Percentiles rank a stretch among this genome's conserved stretches.
These are phyloP conservation scores for Dioszegia aurantiaca DNA, from an alignment of 768 basidiomycete species.

Conservation along the genomic window DNA sequence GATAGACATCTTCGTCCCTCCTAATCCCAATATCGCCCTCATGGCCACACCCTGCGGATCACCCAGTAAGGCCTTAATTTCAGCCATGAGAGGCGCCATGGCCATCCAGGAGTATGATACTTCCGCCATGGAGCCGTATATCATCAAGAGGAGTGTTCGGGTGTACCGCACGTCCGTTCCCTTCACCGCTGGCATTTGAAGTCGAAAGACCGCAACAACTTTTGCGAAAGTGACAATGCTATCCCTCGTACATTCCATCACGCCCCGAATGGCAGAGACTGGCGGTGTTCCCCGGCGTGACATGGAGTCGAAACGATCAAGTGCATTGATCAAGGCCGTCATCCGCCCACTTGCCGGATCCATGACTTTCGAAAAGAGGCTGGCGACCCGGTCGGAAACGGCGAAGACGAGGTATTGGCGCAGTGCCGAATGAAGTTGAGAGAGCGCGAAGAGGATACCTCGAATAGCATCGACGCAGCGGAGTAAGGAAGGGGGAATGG, in stretches of 20 bases:
- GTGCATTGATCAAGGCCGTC: conserved; percentile 74
- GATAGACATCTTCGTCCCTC: conserved; percentile 47
- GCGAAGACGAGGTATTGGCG: conserved; percentile 82
- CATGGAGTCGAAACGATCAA: conserved; percentile 85
- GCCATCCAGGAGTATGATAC: conserved; percentile 78
- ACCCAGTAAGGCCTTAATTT: conserved; percentile 62
- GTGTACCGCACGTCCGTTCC: conserved; percentile 77
- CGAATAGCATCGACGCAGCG: conserved; percentile 81
- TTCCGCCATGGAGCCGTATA: conserved; percentile 87
- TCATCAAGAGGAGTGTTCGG: conserved; percentile 75
- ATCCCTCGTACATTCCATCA: conserved; percentile 80
- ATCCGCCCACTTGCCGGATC: conserved; percentile 80
- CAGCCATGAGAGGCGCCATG: conserved; percentile 68
- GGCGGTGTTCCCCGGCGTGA: conserved; percentile 67
- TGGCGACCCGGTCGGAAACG: conserved; percentile 75
- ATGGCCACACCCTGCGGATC: conserved; percentile 47
- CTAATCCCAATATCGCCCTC: conserved; percentile 11
- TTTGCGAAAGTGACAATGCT: conserved; percentile 79
- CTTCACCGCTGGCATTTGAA: conserved; percentile 65
- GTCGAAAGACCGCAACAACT: conserved; percentile 74
- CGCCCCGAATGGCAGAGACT: conserved; percentile 66
- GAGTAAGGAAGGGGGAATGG: conserved; percentile 68
- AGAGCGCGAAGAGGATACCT: conserved; percentile 84
- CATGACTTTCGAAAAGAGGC: conserved; percentile 66
- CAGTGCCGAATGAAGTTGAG: conserved; percentile 83